These are phyloP conservation scores for Pseudoturritis turrita DNA, from an alignment of 345 rosid genomes.

Conservation along the genomic window DNA sequence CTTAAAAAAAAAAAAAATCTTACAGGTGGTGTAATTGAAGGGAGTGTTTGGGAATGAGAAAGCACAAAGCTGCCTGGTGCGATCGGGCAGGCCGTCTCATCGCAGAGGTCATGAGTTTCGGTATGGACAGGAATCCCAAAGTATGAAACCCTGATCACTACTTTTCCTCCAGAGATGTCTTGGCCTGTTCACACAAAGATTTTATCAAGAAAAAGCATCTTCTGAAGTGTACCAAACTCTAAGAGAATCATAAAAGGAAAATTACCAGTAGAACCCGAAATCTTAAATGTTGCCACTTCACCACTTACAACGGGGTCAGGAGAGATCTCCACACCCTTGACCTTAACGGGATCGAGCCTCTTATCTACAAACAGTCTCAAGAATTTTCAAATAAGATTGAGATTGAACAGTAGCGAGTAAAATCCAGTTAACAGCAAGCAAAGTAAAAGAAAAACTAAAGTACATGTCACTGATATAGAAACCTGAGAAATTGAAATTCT, in stretches of 20 bases:
- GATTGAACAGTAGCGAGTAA: neutral
- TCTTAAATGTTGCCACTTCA: constrained; percentile 46
- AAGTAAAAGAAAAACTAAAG: neutral
- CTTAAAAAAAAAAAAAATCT: constrained; percentile 21
- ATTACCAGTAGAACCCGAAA: constrained; percentile 57
- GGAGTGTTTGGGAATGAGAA: constrained; percentile 58
- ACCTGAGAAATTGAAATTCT: neutral
- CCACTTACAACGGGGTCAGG: constrained; percentile 58
- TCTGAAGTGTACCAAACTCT: too few relatives aligned
- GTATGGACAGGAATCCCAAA: constrained; percentile 45
- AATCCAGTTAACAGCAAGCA: neutral
- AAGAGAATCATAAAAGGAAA: too few relatives aligned
- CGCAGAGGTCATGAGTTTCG: constrained; percentile 57
- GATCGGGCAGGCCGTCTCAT: constrained; percentile 53
- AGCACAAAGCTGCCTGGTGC: constrained; percentile 52
- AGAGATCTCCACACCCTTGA: constrained; percentile 44
- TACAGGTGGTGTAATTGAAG: constrained; percentile 58
- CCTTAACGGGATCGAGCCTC: constrained; percentile 39
- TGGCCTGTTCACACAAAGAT: constrained; percentile 28
- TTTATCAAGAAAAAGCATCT: too few relatives aligned
- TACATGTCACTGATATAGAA: neutral
- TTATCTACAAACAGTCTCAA: constrained; percentile 37
- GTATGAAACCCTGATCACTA: constrained; percentile 45
- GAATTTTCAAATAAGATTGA: neutral
- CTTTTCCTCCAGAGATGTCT: constrained; percentile 48